Base-by-base conservation (phyloP, 345 rosid species). In the Murraya paniculata region DNA sequence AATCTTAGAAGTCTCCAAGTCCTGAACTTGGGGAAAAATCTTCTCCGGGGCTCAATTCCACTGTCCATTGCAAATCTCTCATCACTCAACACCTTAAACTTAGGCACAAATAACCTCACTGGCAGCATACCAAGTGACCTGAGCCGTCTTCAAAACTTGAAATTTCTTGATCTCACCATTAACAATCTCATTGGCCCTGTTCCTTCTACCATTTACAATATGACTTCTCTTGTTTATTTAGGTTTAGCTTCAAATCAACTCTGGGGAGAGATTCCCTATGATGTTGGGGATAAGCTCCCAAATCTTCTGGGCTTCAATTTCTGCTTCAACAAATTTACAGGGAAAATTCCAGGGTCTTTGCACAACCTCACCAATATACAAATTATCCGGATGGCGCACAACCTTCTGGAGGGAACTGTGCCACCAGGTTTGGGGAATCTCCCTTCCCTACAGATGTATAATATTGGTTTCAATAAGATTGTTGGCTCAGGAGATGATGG, bases 11-110 rank as follows among this genome's bases (percentile, higher is more conserved):
- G 57, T 10, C 82, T 83, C 16, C 61, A 68, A 72, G 53, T 84
- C 67, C 38, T 89, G 76, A 89, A 84, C 74, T 83, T 89, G 84
- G 88, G 87, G 2, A 62, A 82, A 79, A 87, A 89, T 60, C 79
- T 7, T 9, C 68, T 89, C 7, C 64, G 16, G 5, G 90, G 92
- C 41, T 30, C 80, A 9, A 84, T 89, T 56, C 87, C 92, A 25
- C 79, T 81, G 53, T 83, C 55, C 16, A 27, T 89, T 39, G 73
- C 84, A 71, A 87, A 89, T 58, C 77, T 89, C 56, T 84, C 92
- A 19, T 75, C 76, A 25, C 88, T 87, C 57, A 77, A 72, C 13
- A 33, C 64, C 55, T 75, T 89, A 73, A 80, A 76, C 71, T 78
- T 89, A 8, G 86, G 88, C 25, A 86, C 89, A 50, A 89, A 89